Evolutionary conservation across 139 green algal genomes (phyloP).

Genomic region (Zygnema circumcarinatum): DNA sequence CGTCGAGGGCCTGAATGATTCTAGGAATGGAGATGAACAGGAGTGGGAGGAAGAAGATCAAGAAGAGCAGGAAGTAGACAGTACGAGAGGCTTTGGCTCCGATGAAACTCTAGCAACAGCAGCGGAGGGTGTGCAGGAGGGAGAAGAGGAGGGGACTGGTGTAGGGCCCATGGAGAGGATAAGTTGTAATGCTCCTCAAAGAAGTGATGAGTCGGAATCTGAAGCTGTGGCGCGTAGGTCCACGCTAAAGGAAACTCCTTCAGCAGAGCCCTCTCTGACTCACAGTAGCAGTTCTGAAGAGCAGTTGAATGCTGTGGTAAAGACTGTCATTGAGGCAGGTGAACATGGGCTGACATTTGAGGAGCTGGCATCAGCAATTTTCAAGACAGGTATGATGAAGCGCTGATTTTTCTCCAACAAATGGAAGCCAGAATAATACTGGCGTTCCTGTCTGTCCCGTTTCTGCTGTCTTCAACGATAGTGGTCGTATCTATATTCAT

Average conservation of each 20-base stretch:
- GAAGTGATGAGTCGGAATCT: not conserved
- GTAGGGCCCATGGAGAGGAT: too few species aligned
- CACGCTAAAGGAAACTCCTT: not conserved
- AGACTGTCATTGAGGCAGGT: not conserved
- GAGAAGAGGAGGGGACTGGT: not conserved
- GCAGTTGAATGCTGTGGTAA: not conserved
- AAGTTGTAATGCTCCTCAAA: too few species aligned
- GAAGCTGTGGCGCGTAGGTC: not conserved
- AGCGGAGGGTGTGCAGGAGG: not conserved
- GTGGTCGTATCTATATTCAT: too few species aligned
- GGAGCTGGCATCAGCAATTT: not conserved
- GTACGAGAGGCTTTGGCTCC: too few species aligned
- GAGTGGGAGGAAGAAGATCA: not conserved
- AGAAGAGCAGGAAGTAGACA: too few species aligned
- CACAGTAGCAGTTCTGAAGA: not conserved
- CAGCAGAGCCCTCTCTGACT: not conserved
- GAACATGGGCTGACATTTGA: not conserved
- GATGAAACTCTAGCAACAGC: too few species aligned
- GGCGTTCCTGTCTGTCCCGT: too few species aligned
- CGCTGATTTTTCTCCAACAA: too few species aligned
- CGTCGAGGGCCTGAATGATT: too few species aligned
- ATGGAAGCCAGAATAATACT: too few species aligned
- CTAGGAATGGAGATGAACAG: not conserved
- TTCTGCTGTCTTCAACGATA: too few species aligned
- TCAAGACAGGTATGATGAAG: not conserved